Base-by-base conservation (phyloP, 257 asterid genomes). In the Nicotiana tabacum region DNA sequence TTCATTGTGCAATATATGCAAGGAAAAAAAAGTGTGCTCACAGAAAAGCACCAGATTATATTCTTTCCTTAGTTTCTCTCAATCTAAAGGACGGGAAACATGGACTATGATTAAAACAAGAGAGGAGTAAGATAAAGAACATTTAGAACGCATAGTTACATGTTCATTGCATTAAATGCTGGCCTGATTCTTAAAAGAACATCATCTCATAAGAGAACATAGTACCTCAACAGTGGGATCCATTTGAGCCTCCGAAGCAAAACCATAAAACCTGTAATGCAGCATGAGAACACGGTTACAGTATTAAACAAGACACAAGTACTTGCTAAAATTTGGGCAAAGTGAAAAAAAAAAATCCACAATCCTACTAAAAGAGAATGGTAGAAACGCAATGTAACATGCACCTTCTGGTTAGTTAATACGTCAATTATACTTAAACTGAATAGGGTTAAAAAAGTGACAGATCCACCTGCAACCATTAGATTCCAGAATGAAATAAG, bases 211-310 rank as follows among this genome's bases (percentile, higher is more conserved):
- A 79, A 53, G 72, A 29, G 77, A 86, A 43, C 10, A 79, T 66
- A 82, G 48, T 18, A 94, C 99, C 98, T 94, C 99, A 18, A 96
- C 79, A 27, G 98, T 94, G 27, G 99, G 99, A 70, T 91, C 98
- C 98, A 89, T 92, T 85, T 93, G 99, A 48, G 92, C 98, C 89
- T 96, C 98, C 12, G 99, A 93, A 86, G 98, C 97, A 90, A 96
- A 96, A 79, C 98, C 98, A 83, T 91, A 94, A 86, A 88, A 94
- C 89, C 98, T 96, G 91, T 33, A 84, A 66, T 66, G 83, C 82
- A 88, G 70, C 85, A 82, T 30, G 80, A 77, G 60, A 15, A 27
- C 62, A 27, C 46, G 8, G 65, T 76, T 76, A 76, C 16, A 30
- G 62, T 24, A 76, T 29, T 43, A 0, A 43, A 43, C 51, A 43